Evolutionary conservation across 805 yeast genomes (phyloP).

Genomic region (Hanseniaspora mollemarum): DNA sequence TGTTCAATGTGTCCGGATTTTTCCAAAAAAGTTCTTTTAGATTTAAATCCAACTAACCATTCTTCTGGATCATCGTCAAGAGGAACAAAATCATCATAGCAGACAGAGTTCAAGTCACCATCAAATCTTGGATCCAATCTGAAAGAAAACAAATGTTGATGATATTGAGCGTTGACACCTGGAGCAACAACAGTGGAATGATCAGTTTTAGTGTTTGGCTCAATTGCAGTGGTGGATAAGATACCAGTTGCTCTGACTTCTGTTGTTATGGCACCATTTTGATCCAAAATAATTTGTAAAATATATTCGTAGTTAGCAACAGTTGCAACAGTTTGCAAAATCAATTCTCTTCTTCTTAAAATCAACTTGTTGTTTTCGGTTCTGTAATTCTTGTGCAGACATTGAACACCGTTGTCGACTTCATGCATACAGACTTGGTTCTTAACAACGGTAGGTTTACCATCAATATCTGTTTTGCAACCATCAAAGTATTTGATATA

Average conservation of each 20-base stretch:
- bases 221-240: constrained; percentile 73
- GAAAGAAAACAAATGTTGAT: constrained; percentile 68
- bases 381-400: constrained; percentile 72
- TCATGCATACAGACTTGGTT: constrained; percentile 72
- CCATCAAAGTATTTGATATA: constrained; percentile 64
- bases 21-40: constrained; percentile 54
- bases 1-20: constrained; percentile 63
- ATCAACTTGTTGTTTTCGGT: constrained; percentile 58
- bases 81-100: constrained; percentile 56
- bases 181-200: constrained; percentile 67
- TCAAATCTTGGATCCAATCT: constrained; percentile 75
- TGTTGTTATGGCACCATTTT: constrained; percentile 65
- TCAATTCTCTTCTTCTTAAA: constrained; percentile 61
- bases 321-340: constrained; percentile 70
- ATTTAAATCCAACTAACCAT: constrained; percentile 56
- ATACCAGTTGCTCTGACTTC: constrained; percentile 83
- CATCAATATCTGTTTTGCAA: constrained; percentile 43
- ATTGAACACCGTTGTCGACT: constrained; percentile 64
- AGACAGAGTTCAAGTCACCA: constrained; percentile 66
- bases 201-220: constrained; percentile 52
- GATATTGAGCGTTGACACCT: constrained; percentile 72
- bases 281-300: constrained; percentile 58
- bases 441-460: constrained; percentile 52
- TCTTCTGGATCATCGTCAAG: constrained; percentile 53
- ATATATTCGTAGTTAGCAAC: constrained; percentile 78